These are phyloP conservation scores for Saccharomyces pastorianus DNA, from an alignment of 1,139 yeast genomes.

Conservation along the genomic window DNA sequence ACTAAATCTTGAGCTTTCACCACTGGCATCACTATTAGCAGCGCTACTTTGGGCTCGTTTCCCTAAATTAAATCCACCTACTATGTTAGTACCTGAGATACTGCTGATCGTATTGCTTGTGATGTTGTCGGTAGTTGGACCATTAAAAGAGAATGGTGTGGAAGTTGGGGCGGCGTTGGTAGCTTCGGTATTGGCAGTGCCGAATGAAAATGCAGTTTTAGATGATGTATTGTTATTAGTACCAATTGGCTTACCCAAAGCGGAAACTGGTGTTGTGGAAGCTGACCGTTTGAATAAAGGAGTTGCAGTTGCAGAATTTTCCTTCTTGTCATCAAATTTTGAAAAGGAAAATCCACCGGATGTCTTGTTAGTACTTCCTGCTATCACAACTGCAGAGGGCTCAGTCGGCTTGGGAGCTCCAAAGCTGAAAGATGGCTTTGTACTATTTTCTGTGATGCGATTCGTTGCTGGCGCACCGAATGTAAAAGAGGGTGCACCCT, in stretches of 20 bases:
- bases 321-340: not conserved
- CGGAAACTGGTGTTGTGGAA: conserved; percentile 2
- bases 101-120: not conserved
- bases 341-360: not conserved
- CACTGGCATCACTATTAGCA: not conserved
- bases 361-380: not conserved
- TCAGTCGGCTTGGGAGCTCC: not conserved
- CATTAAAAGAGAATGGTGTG: conserved; percentile 2
- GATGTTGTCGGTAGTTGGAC: not conserved
- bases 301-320: not conserved
- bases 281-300: not conserved
- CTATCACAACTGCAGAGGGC: not conserved
- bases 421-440: conserved; percentile 1
- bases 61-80: conserved; percentile 5
- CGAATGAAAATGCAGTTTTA: conserved; percentile 11
- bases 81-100: not conserved
- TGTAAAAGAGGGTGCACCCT: conserved; percentile 1
- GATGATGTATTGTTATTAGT: not conserved
- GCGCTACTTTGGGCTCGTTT: not conserved
- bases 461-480: conserved; percentile 1
- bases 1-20: not conserved
- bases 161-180: conserved; percentile 2
- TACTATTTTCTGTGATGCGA: not conserved
- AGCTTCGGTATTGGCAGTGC: conserved; percentile 3
- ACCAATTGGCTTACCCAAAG: conserved; percentile 3